phyloP scores from a whole-genome alignment of 2,329 filamentous ascomycete genomes.

The Xylariaceae sp. region DNA sequence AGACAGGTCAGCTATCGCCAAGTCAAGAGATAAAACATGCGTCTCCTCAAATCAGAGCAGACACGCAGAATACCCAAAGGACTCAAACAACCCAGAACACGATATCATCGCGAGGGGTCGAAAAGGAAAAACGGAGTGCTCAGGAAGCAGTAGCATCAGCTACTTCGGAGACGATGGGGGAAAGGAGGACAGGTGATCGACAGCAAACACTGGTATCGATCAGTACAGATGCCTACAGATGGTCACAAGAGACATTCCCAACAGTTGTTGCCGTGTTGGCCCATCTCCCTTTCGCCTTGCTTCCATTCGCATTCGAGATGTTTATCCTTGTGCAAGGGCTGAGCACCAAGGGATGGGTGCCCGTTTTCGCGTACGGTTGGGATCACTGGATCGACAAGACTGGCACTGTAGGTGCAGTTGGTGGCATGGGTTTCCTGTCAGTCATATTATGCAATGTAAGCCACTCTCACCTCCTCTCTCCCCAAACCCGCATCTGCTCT shows the following conservation, averaged over 20 bases:
- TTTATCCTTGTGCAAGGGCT: slow-evolving; percentile 70
- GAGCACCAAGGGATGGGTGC: slow-evolving; percentile 71
- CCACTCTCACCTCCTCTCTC: slow-evolving; percentile 15
- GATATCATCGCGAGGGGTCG: slow-evolving; percentile 2
- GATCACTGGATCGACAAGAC: slow-evolving; percentile 68
- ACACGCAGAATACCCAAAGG: not conserved
- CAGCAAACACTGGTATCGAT: slow-evolving; percentile 51
- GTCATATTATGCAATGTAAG: slow-evolving; percentile 69
- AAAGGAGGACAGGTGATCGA: not conserved
- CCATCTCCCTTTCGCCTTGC: slow-evolving; percentile 63
- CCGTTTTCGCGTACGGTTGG: slow-evolving; percentile 70
- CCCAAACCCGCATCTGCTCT: not conserved
- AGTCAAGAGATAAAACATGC: not conserved
- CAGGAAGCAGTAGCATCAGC: too few species aligned
- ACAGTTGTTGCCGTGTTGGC: slow-evolving; percentile 61
- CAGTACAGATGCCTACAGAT: slow-evolving; percentile 42
- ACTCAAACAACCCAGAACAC: too few species aligned
- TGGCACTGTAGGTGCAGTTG: slow-evolving; percentile 63
- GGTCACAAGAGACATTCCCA: slow-evolving; percentile 67
- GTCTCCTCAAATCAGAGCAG: slow-evolving; percentile 1
- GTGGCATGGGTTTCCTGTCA: slow-evolving; percentile 69
- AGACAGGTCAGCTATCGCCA: too few species aligned
- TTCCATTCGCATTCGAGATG: slow-evolving; percentile 71
- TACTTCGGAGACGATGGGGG: too few species aligned
- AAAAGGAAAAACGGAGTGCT: not conserved